A percentile compares a stretch with the other conserved stretches of the same genome.
Evolutionary conservation across 768 basidiomycete species (phyloP).

Genomic region (Coprinellus aureogranulatus): DNA sequence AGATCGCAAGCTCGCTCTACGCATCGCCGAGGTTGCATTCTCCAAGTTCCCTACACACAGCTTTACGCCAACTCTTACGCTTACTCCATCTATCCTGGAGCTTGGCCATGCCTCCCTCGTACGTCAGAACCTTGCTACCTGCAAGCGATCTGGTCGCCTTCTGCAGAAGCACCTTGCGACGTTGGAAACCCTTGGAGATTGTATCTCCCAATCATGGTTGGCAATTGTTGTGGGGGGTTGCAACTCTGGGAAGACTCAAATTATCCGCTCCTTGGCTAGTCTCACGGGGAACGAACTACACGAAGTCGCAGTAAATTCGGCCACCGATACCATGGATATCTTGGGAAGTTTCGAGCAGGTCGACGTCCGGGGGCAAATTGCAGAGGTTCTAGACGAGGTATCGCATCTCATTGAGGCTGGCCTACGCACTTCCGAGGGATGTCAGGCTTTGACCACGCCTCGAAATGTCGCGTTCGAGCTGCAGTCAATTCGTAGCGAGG

Average conservation of each 20-base stretch:
- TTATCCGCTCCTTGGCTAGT: conserved; percentile 68
- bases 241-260: conserved; percentile 74
- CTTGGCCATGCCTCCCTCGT: conserved; percentile 58
- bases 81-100: conserved; percentile 52
- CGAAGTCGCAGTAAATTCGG: conserved; percentile 77
- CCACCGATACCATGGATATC: conserved; percentile 91
- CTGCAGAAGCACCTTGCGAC: conserved; percentile 62
- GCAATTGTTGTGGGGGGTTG: conserved; percentile 80
- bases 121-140: conserved; percentile 35
- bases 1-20: conserved; percentile 57
- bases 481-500: neutral
- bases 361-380: conserved; percentile 46
- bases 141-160: conserved; percentile 45
- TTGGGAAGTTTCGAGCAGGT: conserved; percentile 95
- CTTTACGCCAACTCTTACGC: conserved; percentile 18
- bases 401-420: conserved; percentile 36
- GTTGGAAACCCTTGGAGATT: conserved; percentile 73
- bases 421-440: conserved; percentile 13
- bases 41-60: conserved; percentile 12
- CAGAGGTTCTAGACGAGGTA: conserved; percentile 38
- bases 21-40: conserved; percentile 57
- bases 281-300: conserved; percentile 65
- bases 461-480: conserved; percentile 8
- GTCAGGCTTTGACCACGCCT: conserved; percentile 11
- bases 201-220: conserved; percentile 77